Percentiles rank a stretch among this genome's conserved stretches.
Evolutionary conservation across 352 stramenopile genomes (phyloP).

Genomic region (Elongisporangium undulatum): DNA sequence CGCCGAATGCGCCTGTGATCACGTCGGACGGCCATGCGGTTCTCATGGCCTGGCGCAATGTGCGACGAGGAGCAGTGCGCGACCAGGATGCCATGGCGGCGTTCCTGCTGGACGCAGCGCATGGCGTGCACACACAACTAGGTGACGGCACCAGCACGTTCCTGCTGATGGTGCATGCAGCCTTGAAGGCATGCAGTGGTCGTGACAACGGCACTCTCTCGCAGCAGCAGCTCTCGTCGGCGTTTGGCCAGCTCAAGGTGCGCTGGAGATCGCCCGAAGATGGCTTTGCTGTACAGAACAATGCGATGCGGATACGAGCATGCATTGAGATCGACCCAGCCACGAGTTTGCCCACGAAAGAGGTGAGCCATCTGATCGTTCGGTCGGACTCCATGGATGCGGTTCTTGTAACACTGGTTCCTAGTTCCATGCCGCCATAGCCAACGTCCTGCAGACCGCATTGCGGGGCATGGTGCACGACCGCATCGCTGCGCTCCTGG

Average conservation of each 20-base stretch:
- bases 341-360: not conserved
- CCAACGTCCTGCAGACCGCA: slow-evolving; percentile 29
- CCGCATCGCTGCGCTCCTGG: slow-evolving; percentile 20
- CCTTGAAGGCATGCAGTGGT: slow-evolving; percentile 7
- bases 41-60: slow-evolving; percentile 31
- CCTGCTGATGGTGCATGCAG: slow-evolving; percentile 44
- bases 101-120: slow-evolving; percentile 41
- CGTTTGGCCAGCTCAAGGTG: slow-evolving; percentile 24
- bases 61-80: not conserved
- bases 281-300: not conserved
- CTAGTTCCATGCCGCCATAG: slow-evolving; percentile 22
- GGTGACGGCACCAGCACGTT: slow-evolving; percentile 60
- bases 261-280: not conserved
- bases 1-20: slow-evolving; percentile 50
- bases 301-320: not conserved
- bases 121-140: slow-evolving; percentile 40
- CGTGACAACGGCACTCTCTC: not conserved
- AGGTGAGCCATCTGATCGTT: not conserved
- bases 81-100: slow-evolving; percentile 18
- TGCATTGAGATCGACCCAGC: not conserved
- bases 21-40: slow-evolving; percentile 50
- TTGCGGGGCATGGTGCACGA: slow-evolving; percentile 32
- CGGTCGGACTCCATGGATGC: too few species aligned
- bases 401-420: too few species aligned
- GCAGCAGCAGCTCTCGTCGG: slow-evolving; percentile 19